phyloP scores from a whole-genome alignment of 139 green algal genomes.

The Tetraselmis striata region DNA sequence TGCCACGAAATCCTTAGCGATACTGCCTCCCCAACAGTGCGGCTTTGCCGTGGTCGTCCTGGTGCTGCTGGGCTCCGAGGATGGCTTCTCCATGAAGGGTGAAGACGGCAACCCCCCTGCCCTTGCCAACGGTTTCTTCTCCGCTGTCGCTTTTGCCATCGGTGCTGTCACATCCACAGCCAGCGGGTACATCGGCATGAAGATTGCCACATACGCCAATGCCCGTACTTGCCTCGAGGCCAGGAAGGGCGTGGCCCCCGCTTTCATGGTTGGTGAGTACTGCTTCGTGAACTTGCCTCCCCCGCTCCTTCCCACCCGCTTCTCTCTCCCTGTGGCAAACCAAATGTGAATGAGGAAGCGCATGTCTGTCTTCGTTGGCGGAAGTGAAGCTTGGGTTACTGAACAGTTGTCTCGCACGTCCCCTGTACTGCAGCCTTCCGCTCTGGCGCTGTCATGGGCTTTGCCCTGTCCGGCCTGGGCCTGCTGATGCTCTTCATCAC shows the following conservation, averaged over 20 bases:
- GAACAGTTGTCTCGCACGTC: conserved; percentile 21
- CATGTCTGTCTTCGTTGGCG: conserved; percentile 34
- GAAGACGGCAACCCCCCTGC: conserved; percentile 46
- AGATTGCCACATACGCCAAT: conserved; percentile 96
- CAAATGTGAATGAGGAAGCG: no score
- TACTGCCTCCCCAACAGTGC: no score
- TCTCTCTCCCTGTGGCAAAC: no score
- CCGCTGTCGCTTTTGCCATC: conserved; percentile 85
- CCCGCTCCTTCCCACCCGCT: conserved; percentile 16
- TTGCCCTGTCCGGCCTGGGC: conserved; percentile 82
- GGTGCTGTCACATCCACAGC: conserved; percentile 84
- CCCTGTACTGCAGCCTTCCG: conserved; percentile 75
- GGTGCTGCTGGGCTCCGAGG: conserved; percentile 77
- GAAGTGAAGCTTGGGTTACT: conserved; percentile 33
- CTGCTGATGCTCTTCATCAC: conserved; percentile 81
- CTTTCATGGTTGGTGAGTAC: conserved; percentile 79
- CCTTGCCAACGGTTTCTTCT: conserved; percentile 86
- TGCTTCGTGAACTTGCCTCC: neutral
- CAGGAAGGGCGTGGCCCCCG: conserved; percentile 85
- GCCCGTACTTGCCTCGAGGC: conserved; percentile 89
- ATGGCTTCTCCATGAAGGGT: conserved; percentile 63
- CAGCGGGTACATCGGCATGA: conserved; percentile 94
- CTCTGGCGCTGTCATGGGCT: conserved; percentile 96
- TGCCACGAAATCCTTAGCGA: no score
- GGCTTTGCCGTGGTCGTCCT: conserved; percentile 89